Evolutionary conservation across 2,329 filamentous ascomycete genomes (phyloP), one percentile per base, ranked within the genome.

Genomic region (Elsinoe arachidis): DNA sequence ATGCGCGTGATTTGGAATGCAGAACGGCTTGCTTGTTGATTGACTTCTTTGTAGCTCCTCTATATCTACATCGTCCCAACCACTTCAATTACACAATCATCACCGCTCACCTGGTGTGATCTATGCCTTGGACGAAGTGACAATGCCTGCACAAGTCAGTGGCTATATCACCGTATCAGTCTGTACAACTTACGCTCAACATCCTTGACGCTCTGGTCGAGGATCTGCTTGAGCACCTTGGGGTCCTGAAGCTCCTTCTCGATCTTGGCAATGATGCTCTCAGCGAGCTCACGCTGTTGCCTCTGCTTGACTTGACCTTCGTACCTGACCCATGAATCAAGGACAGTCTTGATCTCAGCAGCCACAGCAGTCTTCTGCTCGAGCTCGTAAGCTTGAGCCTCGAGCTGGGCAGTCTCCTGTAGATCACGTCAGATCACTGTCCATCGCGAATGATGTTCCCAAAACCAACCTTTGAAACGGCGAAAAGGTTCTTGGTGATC

Each of bases 241-340:
- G 95, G 93, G 83, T 88, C 96, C 83, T 96, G 89, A 59, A 99
- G 85, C 82, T 97, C 92, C 85, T 97, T 97, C 77, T 88, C 86
- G 72, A 97, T 93, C 85, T 96, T 99, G 80, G 87, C 84, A 70
- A 99, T 97, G 76, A 99, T 81, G 74, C 79, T 84, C 72, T 95
- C 85, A 63, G 93, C 90, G 65, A 99, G 84, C 82, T 99, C 93
- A 77, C 82, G 86, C 83, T 99, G 93, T 81, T 99, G 90, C 74
- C 93, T 87, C 80, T 92, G 87, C 88, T 97, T 99, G 72, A 99
- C 91, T 81, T 97, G 93, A 68, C 88, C 80, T 81, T 99, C 93
- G 77, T 99, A 99, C 73, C 93, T 88, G 64, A 97, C 91, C 95
- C 93, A 99, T 59, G 90, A 96, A 75, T 99, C 93, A 64, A 99